A percentile compares a stretch with the other conserved stretches of the same genome.
phyloP scores from a whole-genome alignment of 768 basidiomycete species.

The Termitomyces sp. region DNA sequence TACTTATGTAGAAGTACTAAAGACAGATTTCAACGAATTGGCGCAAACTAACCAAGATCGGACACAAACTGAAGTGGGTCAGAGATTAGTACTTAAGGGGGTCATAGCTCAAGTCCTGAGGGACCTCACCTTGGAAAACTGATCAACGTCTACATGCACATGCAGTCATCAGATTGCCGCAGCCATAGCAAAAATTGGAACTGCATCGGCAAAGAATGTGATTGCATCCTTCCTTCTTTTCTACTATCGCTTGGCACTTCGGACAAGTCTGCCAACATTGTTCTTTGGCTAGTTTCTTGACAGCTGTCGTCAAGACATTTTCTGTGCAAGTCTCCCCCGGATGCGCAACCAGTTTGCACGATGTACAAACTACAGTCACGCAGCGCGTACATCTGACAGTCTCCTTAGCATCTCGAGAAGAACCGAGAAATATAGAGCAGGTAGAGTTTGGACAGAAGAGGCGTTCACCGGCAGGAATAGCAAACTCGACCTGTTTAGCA shows the following conservation, averaged over 20 bases:
- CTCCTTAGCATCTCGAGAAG: slow-evolving; percentile 19
- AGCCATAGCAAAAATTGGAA: slow-evolving; percentile 62
- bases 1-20: no score
- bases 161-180: slow-evolving; percentile 51
- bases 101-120: no score
- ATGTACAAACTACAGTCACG: slow-evolving; percentile 34
- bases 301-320: slow-evolving; percentile 34
- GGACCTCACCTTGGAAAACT: no score
- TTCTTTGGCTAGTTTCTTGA: slow-evolving; percentile 40
- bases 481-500: slow-evolving; percentile 43
- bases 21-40: no score
- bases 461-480: slow-evolving; percentile 34
- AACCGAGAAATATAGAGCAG: slow-evolving; percentile 53
- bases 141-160: no score
- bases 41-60: no score
- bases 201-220: slow-evolving; percentile 64
- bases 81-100: no score
- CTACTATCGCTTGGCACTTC: slow-evolving; percentile 50
- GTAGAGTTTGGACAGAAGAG: slow-evolving; percentile 47
- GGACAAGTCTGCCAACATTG: slow-evolving; percentile 64
- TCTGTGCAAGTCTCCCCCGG: slow-evolving; percentile 35
- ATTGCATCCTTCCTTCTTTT: slow-evolving; percentile 53
- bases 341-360: slow-evolving; percentile 48
- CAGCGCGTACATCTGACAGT: slow-evolving; percentile 34
- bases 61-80: no score